Conservation (phyloP, 1,139 yeast species). For the Zygosaccharomyces sapae region DNA sequence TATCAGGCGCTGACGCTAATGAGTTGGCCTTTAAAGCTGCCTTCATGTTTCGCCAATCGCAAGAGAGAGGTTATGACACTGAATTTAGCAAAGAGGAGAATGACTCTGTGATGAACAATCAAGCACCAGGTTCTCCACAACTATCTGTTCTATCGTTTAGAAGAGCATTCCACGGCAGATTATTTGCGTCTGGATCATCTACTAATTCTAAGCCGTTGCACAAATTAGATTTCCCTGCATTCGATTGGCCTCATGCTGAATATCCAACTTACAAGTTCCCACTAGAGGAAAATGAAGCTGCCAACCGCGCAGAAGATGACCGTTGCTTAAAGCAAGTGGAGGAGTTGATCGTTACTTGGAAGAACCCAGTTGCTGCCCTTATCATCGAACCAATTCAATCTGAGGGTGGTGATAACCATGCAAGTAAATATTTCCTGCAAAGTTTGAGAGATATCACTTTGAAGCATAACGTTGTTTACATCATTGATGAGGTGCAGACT, state of each 20-base stretch:
- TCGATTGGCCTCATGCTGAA: conserved; percentile 74
- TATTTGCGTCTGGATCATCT: conserved; percentile 68
- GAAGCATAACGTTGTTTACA: conserved; percentile 56
- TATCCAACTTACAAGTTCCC: conserved; percentile 67
- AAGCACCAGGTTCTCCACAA: conserved; percentile 65
- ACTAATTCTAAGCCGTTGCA: conserved; percentile 74
- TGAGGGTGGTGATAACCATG: conserved; percentile 76
- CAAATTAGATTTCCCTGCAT: conserved; percentile 71
- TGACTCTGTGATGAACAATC: conserved; percentile 58
- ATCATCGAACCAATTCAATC: conserved; percentile 72
- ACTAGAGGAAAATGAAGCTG: conserved; percentile 47
- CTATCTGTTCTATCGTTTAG: conserved; percentile 65
- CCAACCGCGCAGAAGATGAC: conserved; percentile 57
- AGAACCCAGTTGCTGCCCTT: conserved; percentile 60
- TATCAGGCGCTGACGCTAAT: conserved; percentile 72
- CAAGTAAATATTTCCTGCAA: conserved; percentile 56
- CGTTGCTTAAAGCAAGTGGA: conserved; percentile 58
- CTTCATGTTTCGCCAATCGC: conserved; percentile 64
- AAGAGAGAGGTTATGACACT: conserved; percentile 48
- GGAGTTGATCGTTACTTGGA: conserved; percentile 45
- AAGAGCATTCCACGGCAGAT: conserved; percentile 70
- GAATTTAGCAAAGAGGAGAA: conserved; percentile 57
- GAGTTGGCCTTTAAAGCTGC: conserved; percentile 78
- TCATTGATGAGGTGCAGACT: conserved; percentile 71
- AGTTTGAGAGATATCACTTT: conserved; percentile 59